These are phyloP conservation scores for Plasmodium gaboni DNA, from an alignment of 169 alveolate species.

Conservation along the genomic window DNA sequence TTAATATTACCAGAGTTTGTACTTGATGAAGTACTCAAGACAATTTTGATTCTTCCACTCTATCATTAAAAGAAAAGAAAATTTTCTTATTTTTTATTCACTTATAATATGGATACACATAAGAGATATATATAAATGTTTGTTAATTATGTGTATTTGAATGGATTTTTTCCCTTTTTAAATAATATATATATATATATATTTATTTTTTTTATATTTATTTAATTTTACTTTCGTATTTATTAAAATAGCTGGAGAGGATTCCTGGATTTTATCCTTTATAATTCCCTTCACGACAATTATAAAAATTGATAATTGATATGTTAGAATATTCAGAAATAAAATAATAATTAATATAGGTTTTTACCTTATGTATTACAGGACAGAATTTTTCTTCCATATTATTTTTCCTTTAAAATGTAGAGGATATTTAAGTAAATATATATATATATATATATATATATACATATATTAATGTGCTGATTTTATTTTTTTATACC, in stretches of 20 bases:
- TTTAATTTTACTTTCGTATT: constrained; percentile 84
- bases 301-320: not conserved
- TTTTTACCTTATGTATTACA: constrained; percentile 86
- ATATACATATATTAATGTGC: not conserved
- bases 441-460: not conserved
- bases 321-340: not conserved
- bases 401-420: constrained; percentile 51
- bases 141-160: too few species aligned
- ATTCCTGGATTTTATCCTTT: constrained; percentile 85
- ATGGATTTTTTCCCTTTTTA: not conserved
- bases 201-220: not conserved
- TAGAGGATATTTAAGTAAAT: not conserved
- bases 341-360: constrained; percentile 2
- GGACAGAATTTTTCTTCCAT: constrained; percentile 85
- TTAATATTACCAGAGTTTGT: constrained; percentile 67
- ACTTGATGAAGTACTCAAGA: constrained; percentile 79
- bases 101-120: too few species aligned
- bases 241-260: constrained; percentile 90
- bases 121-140: too few species aligned
- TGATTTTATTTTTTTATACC: constrained; percentile 26
- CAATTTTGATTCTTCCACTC: constrained; percentile 87
- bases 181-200: constrained; percentile 1
- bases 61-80: constrained; percentile 9
- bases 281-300: constrained; percentile 80
- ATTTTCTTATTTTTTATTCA: not conserved